Conservation (phyloP, 1,284 basidiomycete genomes). For the Austroboletus rostrupii region DNA sequence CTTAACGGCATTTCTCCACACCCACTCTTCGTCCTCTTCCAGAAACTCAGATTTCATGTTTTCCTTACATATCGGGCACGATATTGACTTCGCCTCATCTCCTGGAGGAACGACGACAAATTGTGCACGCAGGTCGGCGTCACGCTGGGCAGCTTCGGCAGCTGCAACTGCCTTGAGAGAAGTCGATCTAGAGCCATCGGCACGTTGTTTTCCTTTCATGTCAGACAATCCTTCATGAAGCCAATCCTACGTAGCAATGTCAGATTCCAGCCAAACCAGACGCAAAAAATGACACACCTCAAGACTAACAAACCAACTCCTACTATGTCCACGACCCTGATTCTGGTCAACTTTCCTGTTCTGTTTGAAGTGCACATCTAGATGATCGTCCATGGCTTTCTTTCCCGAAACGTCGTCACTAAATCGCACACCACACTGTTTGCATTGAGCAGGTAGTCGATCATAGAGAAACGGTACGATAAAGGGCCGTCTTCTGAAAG, state of each 20-base stretch:
- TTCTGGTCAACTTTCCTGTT: slow-evolving; percentile 88
- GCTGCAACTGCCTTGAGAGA: slow-evolving; percentile 57
- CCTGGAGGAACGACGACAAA: slow-evolving; percentile 86
- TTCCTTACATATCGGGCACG: slow-evolving; percentile 98
- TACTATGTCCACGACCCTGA: slow-evolving; percentile 81
- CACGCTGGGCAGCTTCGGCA: slow-evolving; percentile 67
- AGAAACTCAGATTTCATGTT: slow-evolving; percentile 86
- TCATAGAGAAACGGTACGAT: slow-evolving; percentile 70
- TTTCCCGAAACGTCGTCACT: slow-evolving; percentile 68
- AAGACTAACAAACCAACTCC: slow-evolving; percentile 85
- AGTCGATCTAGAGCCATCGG: slow-evolving; percentile 44
- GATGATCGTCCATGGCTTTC: slow-evolving; percentile 80
- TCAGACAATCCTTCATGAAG: slow-evolving; percentile 59
- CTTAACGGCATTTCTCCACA: slow-evolving; percentile 89
- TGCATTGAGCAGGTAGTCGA: slow-evolving; percentile 80
- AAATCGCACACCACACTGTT: slow-evolving; percentile 91
- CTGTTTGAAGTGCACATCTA: slow-evolving; percentile 97
- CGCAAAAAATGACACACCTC: slow-evolving; percentile 50
- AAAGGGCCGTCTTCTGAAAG: slow-evolving; percentile 54
- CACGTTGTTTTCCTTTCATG: slow-evolving; percentile 62
- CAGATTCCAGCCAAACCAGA: slow-evolving; percentile 9
- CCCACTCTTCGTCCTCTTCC: slow-evolving; percentile 98
- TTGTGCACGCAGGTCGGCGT: slow-evolving; percentile 71
- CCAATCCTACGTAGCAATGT: slow-evolving; percentile 67
- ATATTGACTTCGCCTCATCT: slow-evolving; percentile 73